Percentiles rank a stretch among this genome's conserved stretches.
phyloP scores from a whole-genome alignment of 2,329 filamentous ascomycete genomes.

The Trichoderma gracile region DNA sequence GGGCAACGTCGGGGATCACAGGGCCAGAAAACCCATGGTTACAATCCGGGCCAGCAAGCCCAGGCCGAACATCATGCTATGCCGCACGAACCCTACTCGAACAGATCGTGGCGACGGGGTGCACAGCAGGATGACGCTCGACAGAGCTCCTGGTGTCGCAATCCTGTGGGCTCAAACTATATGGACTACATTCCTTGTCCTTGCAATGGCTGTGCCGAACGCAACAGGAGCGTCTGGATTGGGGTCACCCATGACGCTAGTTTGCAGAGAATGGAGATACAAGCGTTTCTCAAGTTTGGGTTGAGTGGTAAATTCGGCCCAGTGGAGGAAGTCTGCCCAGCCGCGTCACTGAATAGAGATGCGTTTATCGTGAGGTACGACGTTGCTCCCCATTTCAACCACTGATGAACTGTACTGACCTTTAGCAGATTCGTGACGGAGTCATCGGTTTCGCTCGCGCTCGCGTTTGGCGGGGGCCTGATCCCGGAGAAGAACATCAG shows the following conservation, averaged over 20 bases:
- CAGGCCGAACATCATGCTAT: background rate
- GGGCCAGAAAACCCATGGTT: constrained; percentile 12
- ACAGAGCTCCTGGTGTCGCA: constrained; percentile 30
- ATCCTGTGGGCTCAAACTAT: constrained; percentile 25
- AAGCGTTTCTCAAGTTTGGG: constrained; percentile 36
- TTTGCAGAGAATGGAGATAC: constrained; percentile 29
- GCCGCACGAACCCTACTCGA: background rate
- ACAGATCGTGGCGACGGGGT: constrained; percentile 8
- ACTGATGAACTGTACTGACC: background rate
- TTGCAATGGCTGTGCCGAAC: constrained; percentile 38
- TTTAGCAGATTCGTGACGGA: constrained; percentile 34
- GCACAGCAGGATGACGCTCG: background rate
- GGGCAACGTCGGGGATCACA: constrained; percentile 17
- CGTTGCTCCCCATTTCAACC: background rate
- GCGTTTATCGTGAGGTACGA: constrained; percentile 37
- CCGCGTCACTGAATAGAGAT: constrained; percentile 10
- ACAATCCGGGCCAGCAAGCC: constrained; percentile 2
- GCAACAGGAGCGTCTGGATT: constrained; percentile 39
- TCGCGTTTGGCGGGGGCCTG: constrained; percentile 30
- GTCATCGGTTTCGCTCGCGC: constrained; percentile 33
- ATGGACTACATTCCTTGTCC: constrained; percentile 32
- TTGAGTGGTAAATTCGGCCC: constrained; percentile 34
- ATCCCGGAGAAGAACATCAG: constrained; percentile 35
- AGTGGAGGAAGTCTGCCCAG: constrained; percentile 36
- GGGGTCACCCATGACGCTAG: constrained; percentile 25